Base-by-base conservation (phyloP, 352 stramenopile genomes). In the Pythium apleroticum region DNA sequence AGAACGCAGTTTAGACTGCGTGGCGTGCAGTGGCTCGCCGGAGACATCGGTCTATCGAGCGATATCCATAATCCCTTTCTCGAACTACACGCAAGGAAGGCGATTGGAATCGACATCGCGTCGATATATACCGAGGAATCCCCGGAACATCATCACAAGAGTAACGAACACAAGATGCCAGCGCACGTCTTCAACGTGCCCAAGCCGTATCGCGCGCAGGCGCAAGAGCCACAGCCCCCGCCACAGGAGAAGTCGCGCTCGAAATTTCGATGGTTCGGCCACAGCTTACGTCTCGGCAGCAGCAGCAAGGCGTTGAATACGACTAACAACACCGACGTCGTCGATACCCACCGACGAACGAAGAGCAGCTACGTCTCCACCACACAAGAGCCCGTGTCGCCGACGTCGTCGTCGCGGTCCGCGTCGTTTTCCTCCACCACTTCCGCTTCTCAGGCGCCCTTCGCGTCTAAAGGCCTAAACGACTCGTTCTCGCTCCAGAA, bases 221-320 rank as follows among this genome's bases (percentile, higher is more conserved):
- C 30, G 5, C 30, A 33, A 9, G 30, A 33, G 30, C 30, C 30
- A 10, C 30, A 33, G 30, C 30, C 58, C 14, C 25, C 41, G 35
- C 9, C 24, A 19, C 24, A 41, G 12, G 45, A 35, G 39, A 45
- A 66, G 50, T 46, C 59, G 33, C 56, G 61, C n/a, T 59, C 57
- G 17, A 65, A 58, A 48, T 60, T 73, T 48, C 59, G 66, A 22
- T 73, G 56, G 56, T 60, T 73, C 54, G 61, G 66, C 57, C 60
- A 65, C 66, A 62, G 50, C 28, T 8, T 70, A 3, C 65, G 66
- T 45, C 50, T 73, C 52, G 57, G 66, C 62, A 61, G 60, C 60
- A 56, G 28, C 22, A 53, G 53, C 20, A 59, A 45, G 43, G 41
- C 66, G 20, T 4, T 12, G 27, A 20, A 6, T 20, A 25, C n/a